Percentiles rank a stretch among this genome's conserved stretches.
Conservation (phyloP, 805 yeast genomes). For the Hanseniaspora hatyaiensis region DNA sequence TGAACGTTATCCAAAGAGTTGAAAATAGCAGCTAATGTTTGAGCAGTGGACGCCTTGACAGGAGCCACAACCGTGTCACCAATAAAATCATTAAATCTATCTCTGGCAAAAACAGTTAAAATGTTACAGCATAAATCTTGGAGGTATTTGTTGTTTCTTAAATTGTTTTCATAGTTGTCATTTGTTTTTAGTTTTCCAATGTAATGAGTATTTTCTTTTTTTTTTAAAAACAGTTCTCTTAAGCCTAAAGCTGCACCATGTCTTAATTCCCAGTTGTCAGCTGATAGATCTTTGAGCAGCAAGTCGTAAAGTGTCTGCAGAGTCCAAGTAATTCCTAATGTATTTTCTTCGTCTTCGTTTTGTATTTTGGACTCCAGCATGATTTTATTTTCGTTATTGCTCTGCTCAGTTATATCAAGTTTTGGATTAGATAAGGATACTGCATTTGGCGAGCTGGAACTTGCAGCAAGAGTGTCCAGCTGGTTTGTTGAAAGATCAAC, state of each 20-base stretch:
- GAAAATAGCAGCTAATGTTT: conserved; percentile 77
- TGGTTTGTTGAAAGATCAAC: conserved; percentile 24
- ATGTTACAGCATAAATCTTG: conserved; percentile 83
- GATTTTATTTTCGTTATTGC: conserved; percentile 58
- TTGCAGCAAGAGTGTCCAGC: conserved; percentile 21
- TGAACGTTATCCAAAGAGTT: conserved; percentile 56
- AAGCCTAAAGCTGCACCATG: conserved; percentile 93
- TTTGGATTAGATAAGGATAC: conserved; percentile 30
- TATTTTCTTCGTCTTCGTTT: conserved; percentile 60
- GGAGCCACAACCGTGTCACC: conserved; percentile 98
- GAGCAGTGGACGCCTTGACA: conserved; percentile 93
- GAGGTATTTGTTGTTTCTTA: conserved; percentile 53
- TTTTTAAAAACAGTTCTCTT: conserved; percentile 50
- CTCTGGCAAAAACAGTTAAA: conserved; percentile 78
- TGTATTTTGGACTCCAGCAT: conserved; percentile 72
- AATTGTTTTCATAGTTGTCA: conserved; percentile 48
- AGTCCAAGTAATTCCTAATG: conserved; percentile 76
- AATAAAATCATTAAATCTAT: conserved; percentile 92
- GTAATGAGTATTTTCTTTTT: conserved; percentile 68
- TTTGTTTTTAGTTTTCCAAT: conserved; percentile 72
- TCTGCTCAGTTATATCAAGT: conserved; percentile 62
- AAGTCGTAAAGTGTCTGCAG: conserved; percentile 87
- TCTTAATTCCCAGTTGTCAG: conserved; percentile 84
- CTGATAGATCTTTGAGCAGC: conserved; percentile 63
- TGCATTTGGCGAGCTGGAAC: no score